Conservation (phyloP, 805 yeast genomes). For the Kuraishia cidri region DNA sequence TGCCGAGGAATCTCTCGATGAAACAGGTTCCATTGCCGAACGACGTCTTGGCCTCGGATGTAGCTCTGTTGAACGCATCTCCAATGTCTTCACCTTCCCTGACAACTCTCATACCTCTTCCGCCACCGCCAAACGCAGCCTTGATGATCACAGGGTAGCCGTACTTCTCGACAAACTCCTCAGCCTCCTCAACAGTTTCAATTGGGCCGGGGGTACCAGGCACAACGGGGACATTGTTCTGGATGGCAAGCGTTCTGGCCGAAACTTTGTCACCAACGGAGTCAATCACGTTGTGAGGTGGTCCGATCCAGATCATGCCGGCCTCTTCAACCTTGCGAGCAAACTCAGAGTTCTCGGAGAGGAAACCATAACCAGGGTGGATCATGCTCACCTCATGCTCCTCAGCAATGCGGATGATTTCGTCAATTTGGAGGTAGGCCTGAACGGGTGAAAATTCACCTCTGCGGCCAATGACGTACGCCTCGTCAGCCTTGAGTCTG, state of each 20-base stretch:
- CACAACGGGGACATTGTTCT: slow-evolving; percentile 82
- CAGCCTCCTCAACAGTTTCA: slow-evolving; percentile 69
- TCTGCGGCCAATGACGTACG: slow-evolving; percentile 81
- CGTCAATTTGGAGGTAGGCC: slow-evolving; percentile 93
- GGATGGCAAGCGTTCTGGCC: slow-evolving; percentile 81
- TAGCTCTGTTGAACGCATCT: slow-evolving; percentile 91
- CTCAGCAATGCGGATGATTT: slow-evolving; percentile 79
- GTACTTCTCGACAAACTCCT: slow-evolving; percentile 67
- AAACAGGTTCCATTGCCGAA: slow-evolving; percentile 98
- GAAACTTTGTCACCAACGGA: slow-evolving; percentile 95
- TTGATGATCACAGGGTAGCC: slow-evolving; percentile 96
- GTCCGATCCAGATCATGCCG: slow-evolving; percentile 96
- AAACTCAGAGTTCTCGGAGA: slow-evolving; percentile 87
- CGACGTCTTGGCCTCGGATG: slow-evolving; percentile 90
- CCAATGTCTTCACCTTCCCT: slow-evolving; percentile 89
- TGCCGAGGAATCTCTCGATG: slow-evolving; percentile 90
- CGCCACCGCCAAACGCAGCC: slow-evolving; percentile 99
- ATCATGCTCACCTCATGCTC: slow-evolving; percentile 75
- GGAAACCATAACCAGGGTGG: slow-evolving; percentile 90
- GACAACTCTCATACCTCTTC: slow-evolving; percentile 99
- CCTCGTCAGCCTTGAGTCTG: slow-evolving; percentile 88
- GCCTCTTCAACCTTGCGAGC: slow-evolving; percentile 85
- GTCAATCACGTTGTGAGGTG: slow-evolving; percentile 79
- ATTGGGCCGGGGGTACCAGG: slow-evolving; percentile 99
- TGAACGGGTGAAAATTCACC: slow-evolving; percentile 93